These are phyloP conservation scores for Aspergillus intermedius DNA, from an alignment of 2,329 filamentous ascomycete species.

Conservation along the genomic window DNA sequence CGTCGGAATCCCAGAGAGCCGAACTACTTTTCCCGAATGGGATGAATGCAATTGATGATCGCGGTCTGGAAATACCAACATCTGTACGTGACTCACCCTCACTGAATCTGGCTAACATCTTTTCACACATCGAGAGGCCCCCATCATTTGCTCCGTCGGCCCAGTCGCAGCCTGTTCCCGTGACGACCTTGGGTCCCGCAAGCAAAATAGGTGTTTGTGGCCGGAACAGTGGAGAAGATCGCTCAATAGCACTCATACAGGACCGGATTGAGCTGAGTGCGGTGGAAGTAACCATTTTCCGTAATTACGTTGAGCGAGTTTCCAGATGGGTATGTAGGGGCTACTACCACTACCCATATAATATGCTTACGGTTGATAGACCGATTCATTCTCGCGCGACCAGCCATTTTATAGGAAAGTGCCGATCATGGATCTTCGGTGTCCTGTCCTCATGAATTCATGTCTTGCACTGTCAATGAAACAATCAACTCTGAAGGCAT, in stretches of 20 bases:
- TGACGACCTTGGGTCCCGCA: not conserved
- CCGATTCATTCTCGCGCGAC: conserved; percentile 4
- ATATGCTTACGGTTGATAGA: not conserved
- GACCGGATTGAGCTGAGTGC: not conserved
- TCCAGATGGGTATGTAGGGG: not conserved
- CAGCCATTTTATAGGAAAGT: conserved; percentile 4
- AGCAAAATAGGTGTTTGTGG: not conserved
- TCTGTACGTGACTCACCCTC: not conserved
- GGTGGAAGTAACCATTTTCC: not conserved
- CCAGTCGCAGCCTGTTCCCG: too few species aligned
- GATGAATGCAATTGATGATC: not conserved
- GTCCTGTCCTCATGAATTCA: conserved; percentile 2
- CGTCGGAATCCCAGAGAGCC: too few species aligned
- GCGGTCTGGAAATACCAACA: not conserved
- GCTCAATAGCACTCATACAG: not conserved
- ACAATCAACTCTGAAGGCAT: not conserved
- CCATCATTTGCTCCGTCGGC: too few species aligned
- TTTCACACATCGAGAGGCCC: too few species aligned
- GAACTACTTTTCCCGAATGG: not conserved
- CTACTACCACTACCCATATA: not conserved
- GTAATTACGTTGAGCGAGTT: conserved; percentile 1
- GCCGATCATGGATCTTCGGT: conserved; percentile 1
- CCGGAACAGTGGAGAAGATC: not conserved
- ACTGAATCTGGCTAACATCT: too few species aligned
- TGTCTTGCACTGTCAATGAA: conserved; percentile 4